These are phyloP conservation scores for Neoascochyta sp. DNA, from an alignment of 2,329 filamentous ascomycete species.

Conservation along the genomic window DNA sequence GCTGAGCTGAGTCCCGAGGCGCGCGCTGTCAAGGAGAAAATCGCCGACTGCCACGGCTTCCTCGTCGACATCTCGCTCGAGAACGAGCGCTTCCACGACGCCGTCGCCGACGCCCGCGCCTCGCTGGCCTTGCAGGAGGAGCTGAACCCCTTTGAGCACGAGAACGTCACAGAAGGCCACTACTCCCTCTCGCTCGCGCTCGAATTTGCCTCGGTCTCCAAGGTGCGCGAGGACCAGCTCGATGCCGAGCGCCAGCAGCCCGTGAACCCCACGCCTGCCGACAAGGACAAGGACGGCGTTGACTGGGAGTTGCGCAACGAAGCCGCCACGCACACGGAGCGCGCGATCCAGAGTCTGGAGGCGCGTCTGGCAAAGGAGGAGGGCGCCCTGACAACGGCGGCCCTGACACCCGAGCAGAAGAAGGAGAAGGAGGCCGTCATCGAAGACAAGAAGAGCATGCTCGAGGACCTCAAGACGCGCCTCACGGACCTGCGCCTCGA, in stretches of 20 bases:
- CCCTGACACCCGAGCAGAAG: constrained; percentile 54
- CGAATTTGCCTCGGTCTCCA: constrained; percentile 82
- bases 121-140: constrained; percentile 75
- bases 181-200: constrained; percentile 94
- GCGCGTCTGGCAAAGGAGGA: constrained; percentile 69
- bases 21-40: constrained; percentile 62
- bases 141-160: constrained; percentile 74
- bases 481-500: constrained; percentile 66
- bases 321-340: constrained; percentile 66
- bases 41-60: constrained; percentile 90
- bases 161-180: constrained; percentile 87
- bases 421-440: constrained; percentile 62
- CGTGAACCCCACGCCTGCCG: constrained; percentile 32
- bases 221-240: constrained; percentile 51
- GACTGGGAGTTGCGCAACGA: constrained; percentile 69
- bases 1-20: constrained; percentile 36
- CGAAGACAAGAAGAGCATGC: constrained; percentile 70
- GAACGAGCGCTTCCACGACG: constrained; percentile 85
- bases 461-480: constrained; percentile 65
- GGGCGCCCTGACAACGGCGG: constrained; percentile 53
- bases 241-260: constrained; percentile 36
- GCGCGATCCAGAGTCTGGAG: constrained; percentile 69
- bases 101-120: constrained; percentile 77
- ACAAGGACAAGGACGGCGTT: constrained; percentile 49
- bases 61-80: constrained; percentile 96